Percentiles rank a stretch among this genome's conserved stretches.
These are phyloP conservation scores for Taphrina communis DNA, from an alignment of 1,139 yeast species.

Conservation along the genomic window DNA sequence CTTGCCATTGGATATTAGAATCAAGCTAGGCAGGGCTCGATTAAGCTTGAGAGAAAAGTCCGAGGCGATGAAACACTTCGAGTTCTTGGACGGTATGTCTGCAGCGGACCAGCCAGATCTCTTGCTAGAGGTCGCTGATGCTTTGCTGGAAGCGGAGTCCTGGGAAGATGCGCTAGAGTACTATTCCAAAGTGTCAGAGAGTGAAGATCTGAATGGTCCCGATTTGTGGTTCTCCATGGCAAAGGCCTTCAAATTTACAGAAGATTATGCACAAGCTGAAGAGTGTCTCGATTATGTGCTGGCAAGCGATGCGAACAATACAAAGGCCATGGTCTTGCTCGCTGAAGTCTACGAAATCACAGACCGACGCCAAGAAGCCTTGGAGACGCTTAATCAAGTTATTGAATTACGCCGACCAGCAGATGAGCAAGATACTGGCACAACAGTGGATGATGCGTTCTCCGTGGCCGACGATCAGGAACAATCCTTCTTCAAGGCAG, in stretches of 20 bases:
- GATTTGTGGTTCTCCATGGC: conserved; percentile 71
- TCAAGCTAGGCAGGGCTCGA: conserved; percentile 76
- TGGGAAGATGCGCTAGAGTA: conserved; percentile 75
- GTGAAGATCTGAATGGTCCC: conserved; percentile 52
- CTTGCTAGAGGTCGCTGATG: conserved; percentile 75
- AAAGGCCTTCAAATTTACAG: conserved; percentile 75
- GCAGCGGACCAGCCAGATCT: conserved; percentile 57
- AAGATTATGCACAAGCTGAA: conserved; percentile 72
- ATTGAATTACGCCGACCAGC: conserved; percentile 41
- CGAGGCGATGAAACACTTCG: conserved; percentile 66
- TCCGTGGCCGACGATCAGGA: conserved; percentile 29
- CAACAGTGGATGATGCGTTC: conserved; percentile 10
- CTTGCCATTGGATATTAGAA: conserved; percentile 85
- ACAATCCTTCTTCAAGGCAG: background rate
- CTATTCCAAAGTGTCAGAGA: conserved; percentile 60
- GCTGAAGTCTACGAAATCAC: conserved; percentile 77
- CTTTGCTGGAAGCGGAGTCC: conserved; percentile 69
- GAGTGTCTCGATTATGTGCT: conserved; percentile 65
- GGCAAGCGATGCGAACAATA: conserved; percentile 63
- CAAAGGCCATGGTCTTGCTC: conserved; percentile 74
- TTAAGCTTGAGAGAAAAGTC: conserved; percentile 66
- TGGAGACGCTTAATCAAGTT: conserved; percentile 62
- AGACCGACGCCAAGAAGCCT: conserved; percentile 70
- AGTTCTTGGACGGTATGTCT: conserved; percentile 50
- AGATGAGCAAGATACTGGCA: conserved; percentile 33